These are phyloP conservation scores for Breviolum minutum DNA, from an alignment of 73 alveolate genomes.

Conservation along the genomic window DNA sequence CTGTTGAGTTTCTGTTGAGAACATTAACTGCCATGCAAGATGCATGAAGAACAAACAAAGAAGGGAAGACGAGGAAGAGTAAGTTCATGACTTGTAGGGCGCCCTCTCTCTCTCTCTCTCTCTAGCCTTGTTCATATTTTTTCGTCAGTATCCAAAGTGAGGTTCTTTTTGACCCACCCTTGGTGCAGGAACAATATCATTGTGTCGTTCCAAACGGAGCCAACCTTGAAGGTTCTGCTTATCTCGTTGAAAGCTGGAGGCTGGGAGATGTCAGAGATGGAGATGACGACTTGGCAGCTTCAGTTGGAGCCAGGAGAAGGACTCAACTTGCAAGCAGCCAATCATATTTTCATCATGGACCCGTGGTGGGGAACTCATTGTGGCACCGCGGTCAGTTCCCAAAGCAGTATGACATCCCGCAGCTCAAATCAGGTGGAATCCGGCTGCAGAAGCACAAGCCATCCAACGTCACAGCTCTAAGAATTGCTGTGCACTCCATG, in stretches of 20 bases:
- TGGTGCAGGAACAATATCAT: conserved; percentile 71
- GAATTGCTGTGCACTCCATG: background rate
- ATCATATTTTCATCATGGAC: conserved; percentile 94
- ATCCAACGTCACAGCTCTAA: conserved; percentile 96
- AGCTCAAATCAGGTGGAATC: conserved; percentile 97
- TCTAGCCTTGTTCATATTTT: background rate
- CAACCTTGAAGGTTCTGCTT: conserved; percentile 96
- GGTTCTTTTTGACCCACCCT: background rate
- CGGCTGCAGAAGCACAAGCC: conserved; percentile 98
- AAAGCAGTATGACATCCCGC: background rate
- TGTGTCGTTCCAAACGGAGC: conserved; percentile 95
- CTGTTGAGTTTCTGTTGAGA: too few relatives aligned
- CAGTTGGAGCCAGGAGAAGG: conserved; percentile 49
- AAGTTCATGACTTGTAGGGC: background rate
- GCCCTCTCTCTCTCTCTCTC: background rate
- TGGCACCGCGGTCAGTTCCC: background rate
- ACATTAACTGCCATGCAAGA: too few relatives aligned
- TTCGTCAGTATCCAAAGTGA: too few relatives aligned
- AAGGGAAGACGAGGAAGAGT: too few relatives aligned
- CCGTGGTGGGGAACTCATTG: conserved; percentile 47
- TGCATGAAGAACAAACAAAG: too few relatives aligned
- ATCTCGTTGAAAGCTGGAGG: conserved; percentile 95
- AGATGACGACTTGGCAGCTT: background rate
- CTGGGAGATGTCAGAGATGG: background rate
- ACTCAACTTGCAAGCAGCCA: conserved; percentile 90